Evolutionary conservation across 2,329 filamentous ascomycete genomes (phyloP), one percentile per base, ranked within the genome.

Genomic region (Pseudogymnoascus verrucosus): DNA sequence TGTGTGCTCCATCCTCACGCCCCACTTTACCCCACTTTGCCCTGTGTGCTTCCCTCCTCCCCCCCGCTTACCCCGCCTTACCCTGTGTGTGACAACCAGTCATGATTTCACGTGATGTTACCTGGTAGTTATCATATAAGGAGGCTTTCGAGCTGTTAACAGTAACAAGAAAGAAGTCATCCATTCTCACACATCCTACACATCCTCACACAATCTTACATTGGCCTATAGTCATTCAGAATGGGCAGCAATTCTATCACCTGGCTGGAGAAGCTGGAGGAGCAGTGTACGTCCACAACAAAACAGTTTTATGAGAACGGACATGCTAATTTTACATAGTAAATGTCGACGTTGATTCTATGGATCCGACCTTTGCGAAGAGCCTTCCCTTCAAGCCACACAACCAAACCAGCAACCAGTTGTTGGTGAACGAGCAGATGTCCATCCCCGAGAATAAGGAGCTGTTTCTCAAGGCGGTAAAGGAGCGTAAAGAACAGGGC

Each of bases 331-430:
- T 36, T 16, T 31, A 14, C 19, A 39, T 39, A 82, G 80, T 82
- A 64, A 77, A 82, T 34, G 73, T 82, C 62, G 80, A 82, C 65
- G 78, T 82, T 23, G 80, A 82, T 67, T 80, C 77, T 74, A 82
- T 82, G 79, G 79, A 80, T 64, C 76, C 78, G 0, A 76, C 78
- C 12, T 80, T 77, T 68, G 77, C 80, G 65, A 76, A 76, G 63
- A 71, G 69, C n/a, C 77, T 80, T 70, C 74, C 75, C 10, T 75
- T 80, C 64, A 73, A 73, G 3, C 77, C 77, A 26, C 76, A 80
- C 64, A 79, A 82, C 66, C 78, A 80, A 71, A 82, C 79, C 3
- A 80, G 78, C 70, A 82, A 82, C 68, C 79, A 82, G 68, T 73
- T 78, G 4, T 78, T 75, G 73, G 79, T 81, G 28, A 78, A 81